These are phyloP conservation scores for Linum lewisii DNA, from an alignment of 345 rosid species.

Conservation along the genomic window DNA sequence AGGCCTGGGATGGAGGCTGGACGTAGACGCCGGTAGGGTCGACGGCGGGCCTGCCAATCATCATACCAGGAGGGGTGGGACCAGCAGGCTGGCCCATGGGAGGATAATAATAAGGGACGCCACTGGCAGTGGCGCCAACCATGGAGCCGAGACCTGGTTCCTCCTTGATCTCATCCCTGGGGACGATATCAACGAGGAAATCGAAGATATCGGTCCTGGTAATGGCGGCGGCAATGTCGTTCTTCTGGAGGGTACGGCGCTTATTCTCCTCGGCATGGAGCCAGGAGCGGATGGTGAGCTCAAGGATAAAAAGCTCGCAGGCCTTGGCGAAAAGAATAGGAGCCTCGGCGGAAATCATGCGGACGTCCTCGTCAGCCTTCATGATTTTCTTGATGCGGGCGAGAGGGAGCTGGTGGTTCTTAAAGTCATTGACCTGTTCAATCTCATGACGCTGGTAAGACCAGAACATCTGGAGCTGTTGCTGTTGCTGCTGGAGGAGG, in stretches of 20 bases:
- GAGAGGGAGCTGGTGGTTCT: conserved; percentile 92
- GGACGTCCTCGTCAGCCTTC: conserved; percentile 98
- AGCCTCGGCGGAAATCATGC: conserved; percentile 97
- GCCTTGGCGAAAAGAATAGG: conserved; percentile 90
- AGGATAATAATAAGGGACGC: conserved; percentile 77
- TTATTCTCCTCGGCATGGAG: conserved; percentile 95
- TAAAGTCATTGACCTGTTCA: conserved; percentile 88
- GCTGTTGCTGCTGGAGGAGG: conserved; percentile 73
- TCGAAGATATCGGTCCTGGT: conserved; percentile 88
- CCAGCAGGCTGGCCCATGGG: conserved; percentile 71
- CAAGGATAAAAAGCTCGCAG: conserved; percentile 90
- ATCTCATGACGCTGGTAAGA: conserved; percentile 78
- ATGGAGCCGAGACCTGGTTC: conserved; percentile 43
- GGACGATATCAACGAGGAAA: conserved; percentile 82
- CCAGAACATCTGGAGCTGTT: conserved; percentile 93
- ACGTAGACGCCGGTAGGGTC: conserved; percentile 61
- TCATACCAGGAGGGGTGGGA: conserved; percentile 58
- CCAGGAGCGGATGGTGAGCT: conserved; percentile 93
- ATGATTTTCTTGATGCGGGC: conserved; percentile 95
- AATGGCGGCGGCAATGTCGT: conserved; percentile 89
- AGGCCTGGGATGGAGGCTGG: conserved; percentile 90
- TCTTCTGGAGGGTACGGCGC: conserved; percentile 88
- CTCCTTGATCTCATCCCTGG: conserved; percentile 83
- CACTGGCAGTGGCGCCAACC: conserved; percentile 62
- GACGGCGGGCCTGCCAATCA: conserved; percentile 80